phyloP scores from a whole-genome alignment of 805 yeast species.

The Kluyveromyces starmeri region DNA sequence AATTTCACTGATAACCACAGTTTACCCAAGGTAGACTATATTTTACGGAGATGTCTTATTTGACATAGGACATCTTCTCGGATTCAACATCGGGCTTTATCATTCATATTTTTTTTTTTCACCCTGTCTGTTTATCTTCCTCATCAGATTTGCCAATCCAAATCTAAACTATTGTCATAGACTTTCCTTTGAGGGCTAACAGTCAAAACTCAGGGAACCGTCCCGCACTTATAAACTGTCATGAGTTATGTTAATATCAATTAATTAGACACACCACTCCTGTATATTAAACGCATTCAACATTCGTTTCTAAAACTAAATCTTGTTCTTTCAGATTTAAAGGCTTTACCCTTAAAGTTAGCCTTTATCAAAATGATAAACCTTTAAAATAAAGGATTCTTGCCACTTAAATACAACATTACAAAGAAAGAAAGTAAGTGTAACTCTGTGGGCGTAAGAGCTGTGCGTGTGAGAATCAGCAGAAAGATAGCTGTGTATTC shows the following conservation, averaged over 20 bases:
- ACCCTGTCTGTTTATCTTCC: constrained; percentile 7
- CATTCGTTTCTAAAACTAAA: constrained; percentile 21
- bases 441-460: too few relatives aligned
- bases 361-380: not conserved
- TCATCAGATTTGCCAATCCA: constrained; percentile 7
- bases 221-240: constrained; percentile 7
- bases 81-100: constrained; percentile 28
- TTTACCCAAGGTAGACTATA: not conserved
- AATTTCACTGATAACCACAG: too few relatives aligned
- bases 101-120: constrained; percentile 10
- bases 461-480: too few relatives aligned
- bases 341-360: not conserved
- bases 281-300: constrained; percentile 29
- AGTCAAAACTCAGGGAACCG: too few relatives aligned
- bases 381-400: not conserved
- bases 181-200: too few relatives aligned
- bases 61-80: constrained; percentile 10
- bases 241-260: constrained; percentile 10
- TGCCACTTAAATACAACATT: not conserved
- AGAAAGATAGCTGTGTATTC: too few relatives aligned
- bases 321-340: not conserved
- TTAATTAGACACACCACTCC: constrained; percentile 12
- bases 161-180: constrained; percentile 6
- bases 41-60: constrained; percentile 1
- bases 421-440: too few relatives aligned